phyloP scores from a whole-genome alignment of 495 filamentous ascomycete species.

The Xylaria intraflava region DNA sequence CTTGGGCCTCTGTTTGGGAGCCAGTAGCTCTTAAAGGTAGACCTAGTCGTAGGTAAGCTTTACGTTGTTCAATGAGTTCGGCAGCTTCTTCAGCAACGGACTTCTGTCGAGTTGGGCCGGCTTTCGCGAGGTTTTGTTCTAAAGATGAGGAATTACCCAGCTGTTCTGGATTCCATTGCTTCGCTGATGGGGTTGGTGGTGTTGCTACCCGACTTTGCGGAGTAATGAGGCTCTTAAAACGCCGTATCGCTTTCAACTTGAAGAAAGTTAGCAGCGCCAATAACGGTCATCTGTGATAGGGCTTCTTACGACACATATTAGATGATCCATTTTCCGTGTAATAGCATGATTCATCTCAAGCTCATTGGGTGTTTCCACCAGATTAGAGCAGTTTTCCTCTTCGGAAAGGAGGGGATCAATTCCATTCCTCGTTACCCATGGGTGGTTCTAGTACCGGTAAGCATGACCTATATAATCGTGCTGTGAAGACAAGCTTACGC shows the following conservation, averaged over 20 bases:
- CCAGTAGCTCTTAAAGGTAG: slow-evolving; percentile 3
- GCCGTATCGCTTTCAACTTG: slow-evolving; percentile 86
- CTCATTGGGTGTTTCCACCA: slow-evolving; percentile 73
- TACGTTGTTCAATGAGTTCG: slow-evolving; percentile 32
- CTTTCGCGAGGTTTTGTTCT: slow-evolving; percentile 1
- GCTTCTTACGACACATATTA: slow-evolving; percentile 71
- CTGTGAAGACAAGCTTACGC: slow-evolving; percentile 50
- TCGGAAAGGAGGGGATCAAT: slow-evolving; percentile 71
- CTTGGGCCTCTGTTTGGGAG: slow-evolving; percentile 9
- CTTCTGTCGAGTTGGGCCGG: slow-evolving; percentile 29
- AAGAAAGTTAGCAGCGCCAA: slow-evolving; percentile 10
- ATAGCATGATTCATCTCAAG: slow-evolving; percentile 88
- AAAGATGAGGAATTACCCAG: slow-evolving; percentile 16
- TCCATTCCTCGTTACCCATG: slow-evolving; percentile 86
- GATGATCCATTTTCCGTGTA: slow-evolving; percentile 74
- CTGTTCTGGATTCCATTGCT: slow-evolving; percentile 1
- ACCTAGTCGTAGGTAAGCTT: slow-evolving; percentile 22
- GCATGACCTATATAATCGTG: background rate
- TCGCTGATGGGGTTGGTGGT: slow-evolving; percentile 2
- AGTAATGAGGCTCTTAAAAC: slow-evolving; percentile 63
- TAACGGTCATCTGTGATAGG: background rate
- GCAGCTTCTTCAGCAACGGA: slow-evolving; percentile 34
- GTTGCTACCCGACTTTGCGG: slow-evolving; percentile 29
- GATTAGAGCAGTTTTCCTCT: slow-evolving; percentile 79
- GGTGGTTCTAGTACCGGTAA: slow-evolving; percentile 60